phyloP scores from a whole-genome alignment of 148 eudicot genomes.

The Chenopodium berlandieri region DNA sequence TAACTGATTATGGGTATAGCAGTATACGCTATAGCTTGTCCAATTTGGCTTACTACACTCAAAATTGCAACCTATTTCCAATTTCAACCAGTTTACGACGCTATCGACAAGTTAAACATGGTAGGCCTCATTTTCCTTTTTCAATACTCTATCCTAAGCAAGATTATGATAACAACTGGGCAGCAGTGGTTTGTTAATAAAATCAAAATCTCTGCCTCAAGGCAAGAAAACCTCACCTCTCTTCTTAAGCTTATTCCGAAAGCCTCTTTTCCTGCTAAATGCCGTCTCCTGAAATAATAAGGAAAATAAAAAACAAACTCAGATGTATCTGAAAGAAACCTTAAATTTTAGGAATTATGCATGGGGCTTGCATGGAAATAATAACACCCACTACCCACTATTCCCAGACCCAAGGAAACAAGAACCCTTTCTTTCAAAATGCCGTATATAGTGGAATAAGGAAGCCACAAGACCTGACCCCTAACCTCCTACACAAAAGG shows the following conservation, averaged over 20 bases:
- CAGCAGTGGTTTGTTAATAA: neutral
- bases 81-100: neutral
- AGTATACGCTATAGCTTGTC: neutral
- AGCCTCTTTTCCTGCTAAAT: constrained; percentile 95
- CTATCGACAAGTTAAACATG: neutral
- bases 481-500: neutral
- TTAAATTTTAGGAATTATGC: neutral
- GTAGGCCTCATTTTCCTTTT: neutral
- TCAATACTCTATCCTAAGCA: neutral
- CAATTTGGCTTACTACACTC: neutral
- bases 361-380: too few species aligned
- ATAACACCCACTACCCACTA: too few species aligned
- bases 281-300: constrained; percentile 74
- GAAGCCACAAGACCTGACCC: neutral
- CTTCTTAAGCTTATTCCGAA: constrained; percentile 85
- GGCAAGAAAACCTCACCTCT: constrained; percentile 41
- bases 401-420: neutral
- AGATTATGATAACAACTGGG: neutral
- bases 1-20: neutral
- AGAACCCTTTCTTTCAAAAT: neutral
- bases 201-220: neutral
- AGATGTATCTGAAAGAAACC: neutral
- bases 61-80: neutral
- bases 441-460: neutral
- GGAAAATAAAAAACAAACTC: neutral